Evolutionary conservation across 2,329 filamentous ascomycete genomes (phyloP).

Genomic region (Penicillium sp.): DNA sequence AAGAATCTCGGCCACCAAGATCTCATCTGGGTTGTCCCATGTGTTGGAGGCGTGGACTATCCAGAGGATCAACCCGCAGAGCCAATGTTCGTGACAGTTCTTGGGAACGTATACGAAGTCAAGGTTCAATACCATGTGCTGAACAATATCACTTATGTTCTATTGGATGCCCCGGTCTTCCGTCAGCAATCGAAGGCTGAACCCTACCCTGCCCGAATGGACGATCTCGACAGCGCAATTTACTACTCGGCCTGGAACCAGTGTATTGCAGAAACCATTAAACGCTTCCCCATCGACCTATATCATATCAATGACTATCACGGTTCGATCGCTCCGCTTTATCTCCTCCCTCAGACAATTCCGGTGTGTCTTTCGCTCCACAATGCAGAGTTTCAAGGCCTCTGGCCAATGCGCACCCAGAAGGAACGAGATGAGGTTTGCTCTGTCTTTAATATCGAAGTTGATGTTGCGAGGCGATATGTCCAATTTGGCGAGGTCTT

Average conservation of each 20-base stretch:
- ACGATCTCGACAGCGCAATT: constrained; percentile 69
- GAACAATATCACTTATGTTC: constrained; percentile 70
- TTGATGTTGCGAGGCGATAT: constrained; percentile 63
- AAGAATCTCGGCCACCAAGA: constrained; percentile 68
- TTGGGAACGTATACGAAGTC: constrained; percentile 65
- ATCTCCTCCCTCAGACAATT: constrained; percentile 66
- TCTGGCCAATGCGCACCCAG: constrained; percentile 69
- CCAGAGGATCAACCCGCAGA: constrained; percentile 63
- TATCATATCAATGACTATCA: constrained; percentile 73
- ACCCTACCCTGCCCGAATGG: constrained; percentile 71
- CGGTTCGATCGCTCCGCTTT: constrained; percentile 66
- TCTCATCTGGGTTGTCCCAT: constrained; percentile 68
- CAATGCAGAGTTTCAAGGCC: constrained; percentile 71
- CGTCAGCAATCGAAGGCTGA: constrained; percentile 66
- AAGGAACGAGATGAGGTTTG: constrained; percentile 68
- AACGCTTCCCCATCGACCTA: constrained; percentile 66
- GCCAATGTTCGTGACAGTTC: constrained; percentile 66
- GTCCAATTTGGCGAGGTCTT: constrained; percentile 73
- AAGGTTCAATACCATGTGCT: constrained; percentile 67
- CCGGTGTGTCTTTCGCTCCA: constrained; percentile 69
- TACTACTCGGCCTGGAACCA: constrained; percentile 74
- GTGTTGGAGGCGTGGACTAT: constrained; percentile 68
- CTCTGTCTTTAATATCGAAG: constrained; percentile 65
- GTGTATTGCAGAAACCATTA: constrained; percentile 68
- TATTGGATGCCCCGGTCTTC: constrained; percentile 70